Base-by-base conservation (phyloP, 2,329 filamentous ascomycete genomes). In the Metarhizium anisopliae region DNA sequence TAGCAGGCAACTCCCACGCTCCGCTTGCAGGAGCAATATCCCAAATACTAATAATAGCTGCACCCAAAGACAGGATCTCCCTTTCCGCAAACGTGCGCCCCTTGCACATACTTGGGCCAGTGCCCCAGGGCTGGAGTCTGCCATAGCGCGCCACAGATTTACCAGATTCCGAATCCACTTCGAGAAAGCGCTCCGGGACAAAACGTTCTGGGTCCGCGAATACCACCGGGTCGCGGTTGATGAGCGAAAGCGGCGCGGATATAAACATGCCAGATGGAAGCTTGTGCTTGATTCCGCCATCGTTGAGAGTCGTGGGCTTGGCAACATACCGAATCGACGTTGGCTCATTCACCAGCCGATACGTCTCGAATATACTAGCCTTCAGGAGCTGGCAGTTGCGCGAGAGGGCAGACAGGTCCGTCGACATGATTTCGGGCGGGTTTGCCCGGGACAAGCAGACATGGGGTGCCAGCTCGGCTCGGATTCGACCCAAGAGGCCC, bases 61-160 rank as follows among this genome's bases (percentile, higher is more conserved):
- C 43, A 18, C n/a, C 43, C 43, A 47, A 18, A 11, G 43, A 47
- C 16, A 64, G 51, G 4, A 65, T 59, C 32, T 64, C 61, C 20
- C 63, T 65, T 6, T 64, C 63, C 1, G 63, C 63, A 54, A 65
- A 65, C 1, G 62, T 61, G 7, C 63, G 57, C 1, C 63, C 63
- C 52, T 64, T 65, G 29, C 62, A 65, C 52, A 65, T 62, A 1
- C 51, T 59, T 43, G 58, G 32, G 2, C 63, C 63, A 2, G 56
- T 18, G 6, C 63, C 63, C 63, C 60, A 65, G 0, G 63, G 63
- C 29, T 58, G 62, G 6, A 65, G 43, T 16, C 55, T 58, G 29
- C 63, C 61, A 16, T 65, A 65, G 29, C 55, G 51, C 20, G 63
- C 35, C 16, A 0, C 51, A 14, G 0, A 61, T 57, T 2, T 63